These are phyloP conservation scores for Lipomyces spencermartinsiae DNA, from an alignment of 805 yeast species.

Conservation along the genomic window DNA sequence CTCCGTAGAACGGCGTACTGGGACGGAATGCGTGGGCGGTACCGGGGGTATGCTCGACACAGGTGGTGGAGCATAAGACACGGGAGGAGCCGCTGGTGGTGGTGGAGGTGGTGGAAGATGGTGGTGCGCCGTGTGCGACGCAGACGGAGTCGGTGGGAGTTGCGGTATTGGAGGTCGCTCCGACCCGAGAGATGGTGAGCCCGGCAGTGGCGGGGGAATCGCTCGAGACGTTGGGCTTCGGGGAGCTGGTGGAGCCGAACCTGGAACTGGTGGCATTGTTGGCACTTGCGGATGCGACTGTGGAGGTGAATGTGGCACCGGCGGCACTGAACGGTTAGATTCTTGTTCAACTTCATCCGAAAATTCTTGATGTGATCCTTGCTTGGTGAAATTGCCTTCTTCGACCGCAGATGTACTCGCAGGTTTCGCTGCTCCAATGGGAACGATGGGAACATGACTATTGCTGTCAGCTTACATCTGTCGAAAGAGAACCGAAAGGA, in stretches of 20 bases:
- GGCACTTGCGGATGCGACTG: conserved; percentile 36
- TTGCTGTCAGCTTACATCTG: not conserved
- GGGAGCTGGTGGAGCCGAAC: conserved; percentile 12
- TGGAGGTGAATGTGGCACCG: conserved; percentile 30
- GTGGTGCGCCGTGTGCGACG: not conserved
- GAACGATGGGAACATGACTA: not conserved
- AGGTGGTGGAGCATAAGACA: conserved; percentile 27
- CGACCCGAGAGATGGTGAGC: not conserved
- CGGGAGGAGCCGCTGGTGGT: conserved; percentile 27
- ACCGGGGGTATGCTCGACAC: conserved; percentile 4
- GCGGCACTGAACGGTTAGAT: conserved; percentile 28
- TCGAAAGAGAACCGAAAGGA: not conserved
- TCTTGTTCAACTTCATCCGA: conserved; percentile 21
- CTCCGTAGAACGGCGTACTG: conserved; percentile 7
- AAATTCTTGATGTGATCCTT: not conserved
- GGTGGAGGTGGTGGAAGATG: conserved; percentile 30
- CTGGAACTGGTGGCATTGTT: conserved; percentile 12
- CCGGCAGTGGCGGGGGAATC: conserved; percentile 18
- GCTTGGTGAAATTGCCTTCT: not conserved
- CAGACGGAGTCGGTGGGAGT: conserved; percentile 7
- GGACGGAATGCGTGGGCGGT: not conserved
- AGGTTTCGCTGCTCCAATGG: not conserved
- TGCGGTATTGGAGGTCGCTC: conserved; percentile 16
- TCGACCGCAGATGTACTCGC: not conserved
- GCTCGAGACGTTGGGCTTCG: not conserved